Conservation (phyloP, 225 moss, liverwort and hornwort genomes). For the Sphagnum tenellum region DNA sequence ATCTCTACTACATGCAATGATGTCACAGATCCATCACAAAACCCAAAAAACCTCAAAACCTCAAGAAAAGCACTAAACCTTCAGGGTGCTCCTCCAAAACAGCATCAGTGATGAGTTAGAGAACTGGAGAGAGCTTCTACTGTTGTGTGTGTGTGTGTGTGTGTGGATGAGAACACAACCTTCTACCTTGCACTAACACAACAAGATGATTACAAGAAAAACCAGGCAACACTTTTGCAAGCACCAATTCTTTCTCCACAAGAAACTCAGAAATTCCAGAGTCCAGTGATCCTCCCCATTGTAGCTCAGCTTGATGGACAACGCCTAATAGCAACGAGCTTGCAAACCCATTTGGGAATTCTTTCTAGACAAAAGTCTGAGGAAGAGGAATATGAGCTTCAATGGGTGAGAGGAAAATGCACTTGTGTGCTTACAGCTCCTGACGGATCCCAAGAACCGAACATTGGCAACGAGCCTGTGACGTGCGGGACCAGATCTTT, state of each 20-base stretch:
- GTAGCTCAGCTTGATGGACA: too few relatives aligned
- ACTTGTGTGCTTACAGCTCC: conserved; percentile 48
- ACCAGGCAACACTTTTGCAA: too few relatives aligned
- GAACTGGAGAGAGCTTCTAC: conserved; percentile 3
- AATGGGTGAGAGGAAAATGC: too few relatives aligned
- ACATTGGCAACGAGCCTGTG: conserved; percentile 70
- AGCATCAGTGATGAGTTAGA: neutral
- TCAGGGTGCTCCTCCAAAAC: too few relatives aligned
- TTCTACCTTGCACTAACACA: too few relatives aligned
- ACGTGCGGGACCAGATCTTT: conserved; percentile 56
- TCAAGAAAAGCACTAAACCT: neutral
- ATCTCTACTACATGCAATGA: neutral
- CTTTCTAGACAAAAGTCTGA: neutral
- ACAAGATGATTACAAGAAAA: too few relatives aligned
- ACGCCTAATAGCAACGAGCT: too few relatives aligned
- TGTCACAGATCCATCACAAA: neutral
- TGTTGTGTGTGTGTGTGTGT: conserved; percentile 1
- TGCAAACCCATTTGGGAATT: neutral
- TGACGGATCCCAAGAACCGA: conserved; percentile 66
- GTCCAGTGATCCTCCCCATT: neutral
- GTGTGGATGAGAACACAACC: neutral
- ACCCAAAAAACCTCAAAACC: neutral
- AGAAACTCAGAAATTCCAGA: neutral
- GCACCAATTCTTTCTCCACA: too few relatives aligned
- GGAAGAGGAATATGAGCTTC: neutral